Evolutionary conservation across 2,329 filamentous ascomycete genomes (phyloP), one percentile per base, ranked within the genome.

Genomic region (Hymenoscyphus albidus): DNA sequence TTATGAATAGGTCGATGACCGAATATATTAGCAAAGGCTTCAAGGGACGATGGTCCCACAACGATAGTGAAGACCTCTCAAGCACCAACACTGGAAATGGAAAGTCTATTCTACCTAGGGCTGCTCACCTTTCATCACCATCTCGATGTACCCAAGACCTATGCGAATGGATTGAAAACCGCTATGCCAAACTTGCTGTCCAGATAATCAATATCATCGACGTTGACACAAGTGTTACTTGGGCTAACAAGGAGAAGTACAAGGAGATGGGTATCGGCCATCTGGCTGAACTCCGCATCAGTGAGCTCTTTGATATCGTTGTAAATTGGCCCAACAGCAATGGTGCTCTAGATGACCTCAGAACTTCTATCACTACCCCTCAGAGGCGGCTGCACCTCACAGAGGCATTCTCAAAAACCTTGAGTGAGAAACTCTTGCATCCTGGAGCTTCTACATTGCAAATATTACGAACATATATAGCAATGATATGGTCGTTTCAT

Each of bases 261-360:
- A 88, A 89, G 73, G 85, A 89, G 51, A 87, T 89, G 70, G 88
- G 88, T 16, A 76, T 91, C 56, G 85, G 84, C 2, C 84, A 88
- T 56, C 81, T 94, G 16, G 90, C 90, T 2, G 82, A 85, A 18
- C 80, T 90, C 58, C 84, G 91, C 55, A 90, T 89, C 57, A 81
- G 83, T 7, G 87, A 92, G 72, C 80, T 95, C 10, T 94, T 93
- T 71, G 89, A 93, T 72, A 93, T 94, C 72, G 87, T 93, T 57
- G 82, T 90, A 64, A 81, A 84, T 64, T 95, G 91, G 91, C 89
- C 91, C 3, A 77, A 82, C 42, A 92, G 88, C 69, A 81, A 83
- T 62, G 88, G 88, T 2, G 92, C 88, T 0, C 82, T 95, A 2
- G 84, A 91, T 38, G 92, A 95, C 73, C 83, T 94, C 67, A 83